Base-by-base conservation (phyloP, 2,329 filamentous ascomycete species). In the Monosporascus ibericus region DNA sequence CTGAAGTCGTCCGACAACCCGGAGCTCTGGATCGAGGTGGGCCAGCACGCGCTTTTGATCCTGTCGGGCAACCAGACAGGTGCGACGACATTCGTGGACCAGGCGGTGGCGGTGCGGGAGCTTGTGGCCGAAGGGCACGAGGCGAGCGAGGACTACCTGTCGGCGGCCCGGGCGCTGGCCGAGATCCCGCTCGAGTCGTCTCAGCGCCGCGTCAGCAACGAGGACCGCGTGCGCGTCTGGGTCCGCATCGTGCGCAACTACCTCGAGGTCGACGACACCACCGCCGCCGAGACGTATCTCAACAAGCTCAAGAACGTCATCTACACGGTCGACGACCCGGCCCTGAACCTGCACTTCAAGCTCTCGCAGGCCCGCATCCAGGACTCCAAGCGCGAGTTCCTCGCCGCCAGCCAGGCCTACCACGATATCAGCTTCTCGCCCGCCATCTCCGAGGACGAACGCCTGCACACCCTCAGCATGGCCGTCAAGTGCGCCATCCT, bases 271-370 rank as follows among this genome's bases (percentile, higher is more conserved):
- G 92, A 96, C 68, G 92, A 97, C 72, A 87, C 90, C 8, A 90
- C 87, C 1, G 80, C 82, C 37, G 94, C 94, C 42, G 90, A 95
- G 68, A 82, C 81, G 40, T 95, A 92, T 68, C 80, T 99, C 63
- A 96, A 96, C 78, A 92, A 92, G 70, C 87, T 95, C 70, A 97
- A 96, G 74, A 92, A 94, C 66, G 79, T 96, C 60, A 90, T 96
- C 68, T 84, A 89, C 74, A 85, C 81, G 57, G 84, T 96, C 34
- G 73, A 80, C 30, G 85, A 96, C 68, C 81, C 85, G 39, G 81
- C 87, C 55, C 78, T 92, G 47, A 84, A 84, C 61, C 77, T 97
- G 48, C 86, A 92, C 71, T 99, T 97, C 73, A 84, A 90, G 63
- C 84, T 97, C 57, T 92, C 87, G 8, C 91, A 96, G 71, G 94